These are phyloP conservation scores for Pseudopediastrum boryanum DNA, from an alignment of 139 green algal species.

Conservation along the genomic window DNA sequence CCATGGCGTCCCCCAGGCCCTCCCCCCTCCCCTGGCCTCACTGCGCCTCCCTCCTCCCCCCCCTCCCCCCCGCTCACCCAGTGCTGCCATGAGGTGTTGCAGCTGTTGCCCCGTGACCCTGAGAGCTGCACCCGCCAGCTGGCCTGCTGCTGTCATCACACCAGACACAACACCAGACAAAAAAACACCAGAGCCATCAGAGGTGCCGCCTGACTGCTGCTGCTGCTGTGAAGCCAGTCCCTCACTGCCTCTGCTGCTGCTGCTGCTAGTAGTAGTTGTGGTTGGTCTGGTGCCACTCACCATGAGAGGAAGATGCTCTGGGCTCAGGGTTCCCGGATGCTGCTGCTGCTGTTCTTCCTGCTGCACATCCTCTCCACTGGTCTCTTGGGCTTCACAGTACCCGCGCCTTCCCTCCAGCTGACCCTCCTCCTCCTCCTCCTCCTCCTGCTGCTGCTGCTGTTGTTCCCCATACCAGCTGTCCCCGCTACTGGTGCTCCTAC, in stretches of 20 bases:
- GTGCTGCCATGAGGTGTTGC: too few relatives aligned
- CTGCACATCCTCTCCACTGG: not conserved
- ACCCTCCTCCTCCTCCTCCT: not conserved
- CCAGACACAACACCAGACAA: not conserved
- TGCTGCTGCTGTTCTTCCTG: constrained; percentile 5
- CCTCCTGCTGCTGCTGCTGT: not conserved
- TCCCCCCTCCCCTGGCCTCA: constrained; percentile 45
- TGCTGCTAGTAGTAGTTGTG: constrained; percentile 22
- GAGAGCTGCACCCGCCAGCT: constrained; percentile 10
- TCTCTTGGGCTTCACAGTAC: constrained; percentile 10
- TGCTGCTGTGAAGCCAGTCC: not conserved
- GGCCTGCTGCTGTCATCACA: not conserved
- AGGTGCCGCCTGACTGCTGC: constrained; percentile 4
- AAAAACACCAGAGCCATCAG: not conserved
- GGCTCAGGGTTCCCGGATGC: not conserved
- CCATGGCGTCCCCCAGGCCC: constrained; percentile 27
- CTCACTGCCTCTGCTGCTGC: not conserved
- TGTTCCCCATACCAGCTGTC: not conserved
- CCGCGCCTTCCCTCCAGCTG: not conserved
- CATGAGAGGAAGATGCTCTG: not conserved
- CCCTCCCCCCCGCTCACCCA: too few relatives aligned
- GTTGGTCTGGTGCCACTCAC: too few relatives aligned
- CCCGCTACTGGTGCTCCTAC: too few relatives aligned
- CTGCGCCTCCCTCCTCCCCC: constrained; percentile 32
- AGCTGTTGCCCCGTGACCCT: constrained; percentile 30